Base-by-base conservation (phyloP, 495 filamentous ascomycete genomes). In the Talaromyces trachyspermus region DNA sequence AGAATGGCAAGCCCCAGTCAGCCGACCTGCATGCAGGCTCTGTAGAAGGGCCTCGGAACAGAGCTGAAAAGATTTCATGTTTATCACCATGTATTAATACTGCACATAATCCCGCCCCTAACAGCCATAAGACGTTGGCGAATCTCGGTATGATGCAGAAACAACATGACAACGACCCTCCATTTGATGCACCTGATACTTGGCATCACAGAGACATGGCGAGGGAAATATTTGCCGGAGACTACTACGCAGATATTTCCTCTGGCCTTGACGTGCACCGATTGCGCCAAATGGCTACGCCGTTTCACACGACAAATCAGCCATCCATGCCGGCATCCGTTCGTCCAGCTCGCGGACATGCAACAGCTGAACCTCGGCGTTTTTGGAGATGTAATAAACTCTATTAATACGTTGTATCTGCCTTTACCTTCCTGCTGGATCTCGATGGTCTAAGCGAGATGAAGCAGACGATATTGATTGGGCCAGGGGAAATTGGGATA, bases 361-460 rank as follows among this genome's bases (percentile, higher is more conserved):
- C 12, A 24, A 25, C 23, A 26, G 14, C n/a, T n/a, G 20, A 25
- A 20, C 14, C 18, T 29, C 42, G 42, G n/a, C 27, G 14, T 19
- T 44, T 44, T 44, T 44, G 42, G 42, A 17, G 25, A 33, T 29
- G 42, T 18, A 27, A 44, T 19, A 44, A 44, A 22, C 26, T 44
- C 7, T 44, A 44, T 44, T 44, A 17, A 43, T 25, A 14, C 10
- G 12, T 2, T 27, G 22, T 14, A 23, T 14, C 26, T 20, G 17
- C 18, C 11, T 29, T 44, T 29, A 11, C 4, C 4, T 43, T 44
- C 12, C 17, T 26, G 19, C n/a, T 41, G 12, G 2, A 36, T 18
- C 14, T 17, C n/a, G 18, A 38, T 15, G 18, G 18, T n/a, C n/a
- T n/a, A n/a, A n/a, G n/a, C n/a, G n/a, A n/a, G n/a, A n/a, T n/a